phyloP scores from a whole-genome alignment of 1,284 basidiomycete species.

The Fomitopsis pinicola region DNA sequence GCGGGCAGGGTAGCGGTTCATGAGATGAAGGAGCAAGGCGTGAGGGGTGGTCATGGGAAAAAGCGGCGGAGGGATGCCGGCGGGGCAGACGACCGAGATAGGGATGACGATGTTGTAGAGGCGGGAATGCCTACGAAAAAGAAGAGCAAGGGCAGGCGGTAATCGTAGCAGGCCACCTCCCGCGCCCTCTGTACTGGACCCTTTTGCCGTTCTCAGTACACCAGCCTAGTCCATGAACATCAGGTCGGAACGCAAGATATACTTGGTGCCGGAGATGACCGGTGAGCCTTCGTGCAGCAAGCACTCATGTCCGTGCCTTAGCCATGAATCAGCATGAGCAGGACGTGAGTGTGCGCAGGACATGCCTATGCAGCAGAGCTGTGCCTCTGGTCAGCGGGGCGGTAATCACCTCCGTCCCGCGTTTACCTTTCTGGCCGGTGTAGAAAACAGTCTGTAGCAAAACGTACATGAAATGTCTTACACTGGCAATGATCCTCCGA shows the following conservation, averaged over 20 bases:
- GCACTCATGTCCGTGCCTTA: constrained; percentile 73
- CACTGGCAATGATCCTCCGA: background rate
- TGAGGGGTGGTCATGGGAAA: constrained; percentile 46
- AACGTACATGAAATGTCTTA: background rate
- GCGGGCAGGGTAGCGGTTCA: constrained; percentile 80
- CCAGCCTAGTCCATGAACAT: constrained; percentile 50
- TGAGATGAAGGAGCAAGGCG: constrained; percentile 70
- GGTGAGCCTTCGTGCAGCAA: constrained; percentile 74
- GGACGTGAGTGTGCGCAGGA: background rate
- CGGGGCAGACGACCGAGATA: constrained; percentile 69
- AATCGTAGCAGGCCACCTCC: background rate
- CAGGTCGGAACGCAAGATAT: constrained; percentile 73
- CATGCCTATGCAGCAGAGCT: constrained; percentile 69
- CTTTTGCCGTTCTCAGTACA: background rate
- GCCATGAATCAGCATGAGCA: background rate
- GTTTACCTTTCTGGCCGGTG: constrained; percentile 46
- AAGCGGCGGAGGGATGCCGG: constrained; percentile 50
- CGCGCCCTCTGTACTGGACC: background rate
- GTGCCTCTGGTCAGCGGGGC: constrained; percentile 63
- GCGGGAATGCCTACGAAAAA: constrained; percentile 67
- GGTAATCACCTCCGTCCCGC: constrained; percentile 44
- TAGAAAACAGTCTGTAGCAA: constrained; percentile 65
- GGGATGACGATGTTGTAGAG: constrained; percentile 84
- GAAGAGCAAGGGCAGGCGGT: constrained; percentile 27
- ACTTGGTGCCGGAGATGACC: constrained; percentile 68